A percentile compares a stretch with the other conserved stretches of the same genome.
These are phyloP conservation scores for Apiospora koreana DNA, from an alignment of 2,329 filamentous ascomycete species.

Conservation along the genomic window DNA sequence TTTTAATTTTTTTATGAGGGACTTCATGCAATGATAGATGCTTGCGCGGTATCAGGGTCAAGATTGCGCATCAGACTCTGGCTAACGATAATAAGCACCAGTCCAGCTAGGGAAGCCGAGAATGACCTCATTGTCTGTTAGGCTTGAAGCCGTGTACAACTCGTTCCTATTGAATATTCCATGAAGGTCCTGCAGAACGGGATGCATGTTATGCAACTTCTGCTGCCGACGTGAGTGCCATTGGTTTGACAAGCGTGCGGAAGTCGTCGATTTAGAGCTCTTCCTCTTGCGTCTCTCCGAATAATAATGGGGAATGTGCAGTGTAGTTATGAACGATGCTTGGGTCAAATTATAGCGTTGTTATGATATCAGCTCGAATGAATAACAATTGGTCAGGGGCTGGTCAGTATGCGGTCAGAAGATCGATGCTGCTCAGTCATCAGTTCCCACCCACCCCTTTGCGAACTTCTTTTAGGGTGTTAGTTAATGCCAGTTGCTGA, in stretches of 20 bases:
- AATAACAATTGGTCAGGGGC: neutral
- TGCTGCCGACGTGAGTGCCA: neutral
- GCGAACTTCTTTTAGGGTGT: neutral
- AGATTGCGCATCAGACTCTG: neutral
- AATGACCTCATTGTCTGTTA: too few relatives aligned
- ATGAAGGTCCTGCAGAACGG: too few relatives aligned
- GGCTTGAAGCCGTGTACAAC: too few relatives aligned
- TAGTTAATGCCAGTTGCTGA: neutral
- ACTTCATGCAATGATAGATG: too few relatives aligned
- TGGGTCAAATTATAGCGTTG: neutral
- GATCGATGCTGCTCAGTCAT: neutral
- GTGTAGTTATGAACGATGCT: neutral
- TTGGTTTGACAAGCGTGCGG: neutral
- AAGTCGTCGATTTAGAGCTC: neutral
- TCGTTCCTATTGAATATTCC: too few relatives aligned
- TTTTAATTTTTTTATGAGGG: too few relatives aligned
- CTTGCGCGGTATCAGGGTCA: neutral
- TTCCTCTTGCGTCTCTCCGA: neutral
- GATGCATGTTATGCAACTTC: neutral
- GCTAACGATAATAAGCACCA: neutral
- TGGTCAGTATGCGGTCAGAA: neutral
- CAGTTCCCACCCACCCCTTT: neutral
- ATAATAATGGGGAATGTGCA: neutral
- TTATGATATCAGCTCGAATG: neutral
- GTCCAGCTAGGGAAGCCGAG: too few relatives aligned